A percentile compares a stretch with the other conserved stretches of the same genome.
Conservation (phyloP, 306 rosid species). For the Quillaja saponaria region DNA sequence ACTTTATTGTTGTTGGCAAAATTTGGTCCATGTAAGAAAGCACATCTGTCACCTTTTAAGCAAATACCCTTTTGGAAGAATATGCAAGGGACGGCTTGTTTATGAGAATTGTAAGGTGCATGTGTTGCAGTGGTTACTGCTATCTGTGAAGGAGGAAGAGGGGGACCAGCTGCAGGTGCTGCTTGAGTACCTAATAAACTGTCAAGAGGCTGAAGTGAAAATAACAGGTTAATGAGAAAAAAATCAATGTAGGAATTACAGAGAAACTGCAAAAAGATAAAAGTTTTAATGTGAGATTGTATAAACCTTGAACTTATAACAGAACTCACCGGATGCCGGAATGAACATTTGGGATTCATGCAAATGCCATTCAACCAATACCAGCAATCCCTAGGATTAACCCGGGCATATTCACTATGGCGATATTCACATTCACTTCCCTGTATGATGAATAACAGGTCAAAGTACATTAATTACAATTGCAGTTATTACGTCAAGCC, state of each 20-base stretch:
- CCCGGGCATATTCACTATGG: conserved; percentile 89
- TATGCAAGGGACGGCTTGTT: conserved; percentile 82
- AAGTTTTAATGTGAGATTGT: background rate
- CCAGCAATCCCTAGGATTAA: conserved; percentile 96
- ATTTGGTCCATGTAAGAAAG: conserved; percentile 74
- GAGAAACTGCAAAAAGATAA: background rate
- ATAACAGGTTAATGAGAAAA: conserved; percentile 26
- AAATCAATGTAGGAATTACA: background rate
- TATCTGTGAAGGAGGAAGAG: conserved; percentile 48
- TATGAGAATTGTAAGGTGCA: conserved; percentile 49
- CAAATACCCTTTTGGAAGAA: conserved; percentile 89
- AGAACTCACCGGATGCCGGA: conserved; percentile 89
- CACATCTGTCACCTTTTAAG: conserved; percentile 86
- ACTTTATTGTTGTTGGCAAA: conserved; percentile 48
- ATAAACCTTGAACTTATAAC: too few relatives aligned
- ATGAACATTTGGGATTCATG: conserved; percentile 86
- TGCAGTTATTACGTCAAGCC: background rate
- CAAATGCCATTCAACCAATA: conserved; percentile 95
- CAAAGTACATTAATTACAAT: background rate
- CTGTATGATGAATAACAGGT: conserved; percentile 37
- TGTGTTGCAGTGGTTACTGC: conserved; percentile 43
- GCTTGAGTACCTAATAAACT: conserved; percentile 72
- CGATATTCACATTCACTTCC: conserved; percentile 97
- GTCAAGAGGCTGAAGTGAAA: conserved; percentile 75
- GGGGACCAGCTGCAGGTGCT: conserved; percentile 54